Conservation (phyloP, 2,329 filamentous ascomycete species). For the Pestalotiopsis sp. region DNA sequence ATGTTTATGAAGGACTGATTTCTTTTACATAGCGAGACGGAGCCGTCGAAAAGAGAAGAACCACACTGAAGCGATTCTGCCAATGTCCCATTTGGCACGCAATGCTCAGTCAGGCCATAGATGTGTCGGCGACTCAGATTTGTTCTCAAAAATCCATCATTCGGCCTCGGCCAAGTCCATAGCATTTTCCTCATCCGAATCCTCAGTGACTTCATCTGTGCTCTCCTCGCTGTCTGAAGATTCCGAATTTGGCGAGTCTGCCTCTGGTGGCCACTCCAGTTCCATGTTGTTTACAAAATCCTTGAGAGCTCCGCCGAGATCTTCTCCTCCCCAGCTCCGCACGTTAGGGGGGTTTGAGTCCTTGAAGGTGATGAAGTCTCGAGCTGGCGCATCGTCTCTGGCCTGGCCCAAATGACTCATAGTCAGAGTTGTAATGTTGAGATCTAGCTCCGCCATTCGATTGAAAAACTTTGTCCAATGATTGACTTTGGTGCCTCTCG, state of each 20-base stretch:
- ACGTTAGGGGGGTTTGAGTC: neutral
- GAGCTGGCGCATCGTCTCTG: conserved; percentile 24
- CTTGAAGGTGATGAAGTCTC: neutral
- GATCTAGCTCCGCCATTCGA: conserved; percentile 31
- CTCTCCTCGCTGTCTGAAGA: conserved; percentile 14
- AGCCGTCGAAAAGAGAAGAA: too few relatives aligned
- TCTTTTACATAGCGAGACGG: too few relatives aligned
- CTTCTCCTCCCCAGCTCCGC: conserved; percentile 30
- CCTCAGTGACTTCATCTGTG: conserved; percentile 15
- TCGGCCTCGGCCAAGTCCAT: neutral
- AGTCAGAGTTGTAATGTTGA: conserved; percentile 37
- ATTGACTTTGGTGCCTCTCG: conserved; percentile 25
- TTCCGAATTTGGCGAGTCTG: conserved; percentile 11
- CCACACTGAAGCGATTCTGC: too few relatives aligned
- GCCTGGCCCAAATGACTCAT: conserved; percentile 21
- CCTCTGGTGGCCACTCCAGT: conserved; percentile 16
- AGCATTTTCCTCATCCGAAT: neutral
- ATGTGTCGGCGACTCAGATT: too few relatives aligned
- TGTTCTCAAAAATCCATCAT: too few relatives aligned
- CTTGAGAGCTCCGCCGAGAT: conserved; percentile 37
- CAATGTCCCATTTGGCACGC: too few relatives aligned
- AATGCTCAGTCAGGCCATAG: too few relatives aligned
- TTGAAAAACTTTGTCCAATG: conserved; percentile 41
- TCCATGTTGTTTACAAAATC: conserved; percentile 25
- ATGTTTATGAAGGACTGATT: too few relatives aligned